Conservation (phyloP, 768 basidiomycete species). For the Boletus insuetus region DNA sequence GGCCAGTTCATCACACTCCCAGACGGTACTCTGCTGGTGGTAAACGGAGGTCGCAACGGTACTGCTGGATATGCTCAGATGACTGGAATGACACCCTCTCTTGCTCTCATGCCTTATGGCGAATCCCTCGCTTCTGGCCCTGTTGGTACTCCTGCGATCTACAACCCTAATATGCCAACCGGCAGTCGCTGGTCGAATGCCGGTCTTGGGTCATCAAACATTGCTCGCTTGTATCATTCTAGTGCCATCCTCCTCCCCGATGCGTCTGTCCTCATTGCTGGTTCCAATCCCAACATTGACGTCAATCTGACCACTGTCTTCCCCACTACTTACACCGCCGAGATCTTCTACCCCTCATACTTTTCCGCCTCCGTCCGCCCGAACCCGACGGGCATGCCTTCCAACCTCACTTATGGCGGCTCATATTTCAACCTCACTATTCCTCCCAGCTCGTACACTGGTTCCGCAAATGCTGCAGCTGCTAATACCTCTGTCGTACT, state of each 20-base stretch:
- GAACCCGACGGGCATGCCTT: conserved; percentile 66
- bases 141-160: conserved; percentile 72
- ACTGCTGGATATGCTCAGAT: conserved; percentile 82
- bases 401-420: conserved; percentile 80
- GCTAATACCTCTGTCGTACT: conserved; percentile 76
- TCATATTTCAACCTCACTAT: conserved; percentile 73
- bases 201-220: conserved; percentile 58
- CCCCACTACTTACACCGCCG: conserved; percentile 79
- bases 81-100: conserved; percentile 43
- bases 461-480: conserved; percentile 65
- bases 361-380: conserved; percentile 73
- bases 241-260: conserved; percentile 85
- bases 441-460: conserved; percentile 61
- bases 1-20: conserved; percentile 88
- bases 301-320: conserved; percentile 62
- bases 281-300: conserved; percentile 93
- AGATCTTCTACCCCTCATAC: conserved; percentile 91
- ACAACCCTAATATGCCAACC: conserved; percentile 69
- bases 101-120: conserved; percentile 62
- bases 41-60: conserved; percentile 83
- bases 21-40: conserved; percentile 67
- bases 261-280: conserved; percentile 82
- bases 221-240: conserved; percentile 90
- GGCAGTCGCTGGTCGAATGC: conserved; percentile 76
- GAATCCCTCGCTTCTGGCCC: conserved; percentile 81